Conservation (phyloP, 257 asterid genomes). For the Thymus quinquecostatus region DNA sequence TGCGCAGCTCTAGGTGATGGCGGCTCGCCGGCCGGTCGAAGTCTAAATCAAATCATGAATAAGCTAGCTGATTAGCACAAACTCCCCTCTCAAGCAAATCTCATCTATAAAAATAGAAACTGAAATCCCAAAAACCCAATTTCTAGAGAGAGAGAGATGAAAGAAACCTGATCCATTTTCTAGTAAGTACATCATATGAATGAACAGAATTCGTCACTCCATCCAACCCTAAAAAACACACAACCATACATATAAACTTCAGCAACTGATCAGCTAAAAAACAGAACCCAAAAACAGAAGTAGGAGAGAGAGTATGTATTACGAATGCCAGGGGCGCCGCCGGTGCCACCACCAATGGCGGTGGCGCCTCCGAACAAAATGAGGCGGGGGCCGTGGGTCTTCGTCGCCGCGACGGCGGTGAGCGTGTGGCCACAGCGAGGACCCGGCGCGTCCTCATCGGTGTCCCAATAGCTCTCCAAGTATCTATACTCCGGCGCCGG, state of each 20-base stretch:
- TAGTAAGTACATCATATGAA: conserved; percentile 88
- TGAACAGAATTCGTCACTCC: conserved; percentile 92
- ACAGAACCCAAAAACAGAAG: conserved; percentile 3
- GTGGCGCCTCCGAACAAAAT: conserved; percentile 98
- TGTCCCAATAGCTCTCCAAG: conserved; percentile 81
- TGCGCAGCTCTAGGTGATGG: conserved; percentile 99
- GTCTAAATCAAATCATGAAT: conserved; percentile 47
- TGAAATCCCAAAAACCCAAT: conserved; percentile 9
- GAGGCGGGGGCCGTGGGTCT: conserved; percentile 88
- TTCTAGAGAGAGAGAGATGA: neutral
- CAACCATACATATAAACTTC: neutral
- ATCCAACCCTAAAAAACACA: conserved; percentile 71
- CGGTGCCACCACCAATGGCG: conserved; percentile 89
- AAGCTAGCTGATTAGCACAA: conserved; percentile 29
- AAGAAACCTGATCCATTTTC: conserved; percentile 91
- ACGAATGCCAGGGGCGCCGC: conserved; percentile 92
- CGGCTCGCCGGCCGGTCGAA: conserved; percentile 95
- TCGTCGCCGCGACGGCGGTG: conserved; percentile 91
- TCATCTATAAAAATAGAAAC: conserved; percentile 23
- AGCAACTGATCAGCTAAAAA: conserved; percentile 1
- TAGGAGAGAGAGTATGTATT: conserved; percentile 24
- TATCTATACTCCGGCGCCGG: conserved; percentile 68
- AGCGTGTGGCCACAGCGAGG: conserved; percentile 95
- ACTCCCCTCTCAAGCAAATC: conserved; percentile 17
- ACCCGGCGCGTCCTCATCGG: conserved; percentile 97